Evolutionary conservation across 176 grass and related monocot species (phyloP).

Genomic region (Triticum dicoccoides): DNA sequence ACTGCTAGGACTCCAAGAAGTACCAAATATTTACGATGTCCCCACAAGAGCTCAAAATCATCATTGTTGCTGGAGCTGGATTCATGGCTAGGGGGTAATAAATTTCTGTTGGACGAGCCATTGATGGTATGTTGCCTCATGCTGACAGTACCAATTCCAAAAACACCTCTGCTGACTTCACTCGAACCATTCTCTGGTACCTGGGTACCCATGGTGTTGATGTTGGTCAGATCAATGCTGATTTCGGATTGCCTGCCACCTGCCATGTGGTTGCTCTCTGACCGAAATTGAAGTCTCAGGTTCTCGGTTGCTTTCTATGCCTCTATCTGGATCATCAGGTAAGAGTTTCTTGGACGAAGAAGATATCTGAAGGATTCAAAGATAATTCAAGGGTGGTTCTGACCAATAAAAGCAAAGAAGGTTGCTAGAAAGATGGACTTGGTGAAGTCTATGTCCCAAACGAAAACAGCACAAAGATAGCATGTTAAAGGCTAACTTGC

Average conservation of each 20-base stretch:
- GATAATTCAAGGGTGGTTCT: background rate
- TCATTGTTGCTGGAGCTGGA: background rate
- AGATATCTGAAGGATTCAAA: background rate
- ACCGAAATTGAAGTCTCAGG: background rate
- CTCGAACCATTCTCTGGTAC: background rate
- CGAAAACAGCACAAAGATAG: background rate
- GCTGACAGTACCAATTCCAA: background rate
- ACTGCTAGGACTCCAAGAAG: slow-evolving; percentile 38
- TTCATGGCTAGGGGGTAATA: background rate
- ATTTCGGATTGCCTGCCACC: background rate
- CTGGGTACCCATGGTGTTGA: background rate
- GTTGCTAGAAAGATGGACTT: background rate
- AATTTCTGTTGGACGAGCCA: background rate
- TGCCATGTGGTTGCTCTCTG: background rate
- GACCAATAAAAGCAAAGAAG: background rate
- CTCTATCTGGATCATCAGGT: background rate
- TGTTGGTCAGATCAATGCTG: background rate
- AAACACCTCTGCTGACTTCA: background rate
- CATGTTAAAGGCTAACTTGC: background rate
- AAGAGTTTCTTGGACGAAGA: background rate
- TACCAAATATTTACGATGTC: slow-evolving; percentile 40
- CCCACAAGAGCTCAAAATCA: slow-evolving; percentile 37
- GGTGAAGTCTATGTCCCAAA: background rate
- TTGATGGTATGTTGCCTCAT: background rate
- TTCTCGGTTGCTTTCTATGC: background rate